Percentiles rank a stretch among this genome's conserved stretches.
phyloP scores from a whole-genome alignment of 1,284 basidiomycete genomes.

The Trametes pubescens region DNA sequence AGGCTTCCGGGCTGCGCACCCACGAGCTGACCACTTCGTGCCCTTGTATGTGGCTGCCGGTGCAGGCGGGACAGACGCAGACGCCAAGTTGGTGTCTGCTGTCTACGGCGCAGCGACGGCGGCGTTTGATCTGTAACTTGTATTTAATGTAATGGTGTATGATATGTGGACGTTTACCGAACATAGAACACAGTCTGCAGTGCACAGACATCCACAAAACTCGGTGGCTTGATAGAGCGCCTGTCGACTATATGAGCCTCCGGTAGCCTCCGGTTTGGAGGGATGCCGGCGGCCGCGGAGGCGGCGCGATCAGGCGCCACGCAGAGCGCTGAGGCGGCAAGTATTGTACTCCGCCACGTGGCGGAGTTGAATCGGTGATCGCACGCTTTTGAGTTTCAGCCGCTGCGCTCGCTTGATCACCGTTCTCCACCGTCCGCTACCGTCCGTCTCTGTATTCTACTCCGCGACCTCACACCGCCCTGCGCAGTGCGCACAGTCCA shows the following conservation, averaged over 20 bases:
- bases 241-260: background rate
- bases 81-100: constrained; percentile 57
- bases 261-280: background rate
- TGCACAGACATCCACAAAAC: background rate
- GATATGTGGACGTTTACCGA: background rate
- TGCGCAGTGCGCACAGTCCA: constrained; percentile 35
- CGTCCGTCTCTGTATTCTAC: constrained; percentile 32
- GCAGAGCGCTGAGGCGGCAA: background rate
- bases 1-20: constrained; percentile 71
- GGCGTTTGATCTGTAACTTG: constrained; percentile 62
- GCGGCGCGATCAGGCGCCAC: constrained; percentile 5
- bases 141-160: background rate
- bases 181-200: background rate
- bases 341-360: constrained; percentile 26
- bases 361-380: constrained; percentile 28
- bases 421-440: constrained; percentile 6
- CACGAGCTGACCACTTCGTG: constrained; percentile 77
- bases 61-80: constrained; percentile 64
- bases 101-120: constrained; percentile 66
- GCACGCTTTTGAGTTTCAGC: constrained; percentile 18
- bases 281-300: constrained; percentile 4
- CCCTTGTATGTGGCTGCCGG: constrained; percentile 78
- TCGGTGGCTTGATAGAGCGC: background rate
- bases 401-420: background rate
- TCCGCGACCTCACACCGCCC: constrained; percentile 22